These are phyloP conservation scores for Lenzites betulinus DNA, from an alignment of 768 basidiomycete species.

Conservation along the genomic window DNA sequence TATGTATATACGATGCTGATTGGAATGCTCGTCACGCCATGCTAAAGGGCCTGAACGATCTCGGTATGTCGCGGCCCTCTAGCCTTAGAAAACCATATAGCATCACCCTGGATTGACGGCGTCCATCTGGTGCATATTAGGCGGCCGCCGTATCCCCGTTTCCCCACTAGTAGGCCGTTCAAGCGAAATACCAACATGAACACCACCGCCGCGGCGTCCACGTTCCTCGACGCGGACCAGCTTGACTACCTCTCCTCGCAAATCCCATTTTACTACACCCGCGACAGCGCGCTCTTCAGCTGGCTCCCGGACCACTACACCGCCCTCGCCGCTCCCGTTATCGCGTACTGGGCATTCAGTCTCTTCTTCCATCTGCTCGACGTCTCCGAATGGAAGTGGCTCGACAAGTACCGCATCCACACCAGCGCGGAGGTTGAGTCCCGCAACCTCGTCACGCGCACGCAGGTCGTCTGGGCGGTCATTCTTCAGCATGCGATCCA, in stretches of 20 bases:
- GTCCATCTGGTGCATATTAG: neutral
- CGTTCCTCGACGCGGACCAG: constrained; percentile 22
- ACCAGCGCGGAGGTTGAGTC: constrained; percentile 76
- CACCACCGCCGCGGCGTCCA: constrained; percentile 13
- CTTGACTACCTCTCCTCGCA: constrained; percentile 23
- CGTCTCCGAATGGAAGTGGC: constrained; percentile 66
- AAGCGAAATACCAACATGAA: constrained; percentile 22
- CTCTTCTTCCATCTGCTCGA: constrained; percentile 84
- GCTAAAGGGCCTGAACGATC: neutral
- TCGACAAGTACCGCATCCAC: constrained; percentile 87
- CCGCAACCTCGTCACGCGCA: constrained; percentile 72
- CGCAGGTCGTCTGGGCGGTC: constrained; percentile 78
- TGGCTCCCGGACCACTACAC: constrained; percentile 68
- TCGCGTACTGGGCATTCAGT: constrained; percentile 85
- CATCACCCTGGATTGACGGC: neutral
- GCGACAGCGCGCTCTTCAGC: constrained; percentile 8
- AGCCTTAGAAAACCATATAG: neutral
- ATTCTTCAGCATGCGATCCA: constrained; percentile 85
- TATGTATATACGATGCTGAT: neutral
- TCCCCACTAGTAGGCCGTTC: neutral
- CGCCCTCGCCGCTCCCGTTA: constrained; percentile 71
- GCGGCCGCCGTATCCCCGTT: neutral
- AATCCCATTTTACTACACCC: constrained; percentile 28
- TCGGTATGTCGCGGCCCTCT: neutral
- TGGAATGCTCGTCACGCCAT: neutral